These are phyloP conservation scores for Marchantia polymorpha DNA, from an alignment of 225 moss, liverwort and hornwort genomes.

Conservation along the genomic window DNA sequence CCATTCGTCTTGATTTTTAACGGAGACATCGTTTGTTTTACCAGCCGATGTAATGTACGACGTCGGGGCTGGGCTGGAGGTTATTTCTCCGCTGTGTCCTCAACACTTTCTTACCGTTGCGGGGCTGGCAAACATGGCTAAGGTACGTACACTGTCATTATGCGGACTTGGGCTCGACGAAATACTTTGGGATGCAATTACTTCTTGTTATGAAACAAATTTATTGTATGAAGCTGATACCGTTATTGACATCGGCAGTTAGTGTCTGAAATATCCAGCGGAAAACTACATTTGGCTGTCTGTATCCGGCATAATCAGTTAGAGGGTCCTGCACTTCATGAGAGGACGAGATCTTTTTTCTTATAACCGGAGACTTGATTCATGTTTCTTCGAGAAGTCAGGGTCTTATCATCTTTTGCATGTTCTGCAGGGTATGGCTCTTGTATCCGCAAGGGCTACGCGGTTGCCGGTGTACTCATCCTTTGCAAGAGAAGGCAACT, in stretches of 20 bases:
- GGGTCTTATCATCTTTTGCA: not conserved
- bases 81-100: conserved; percentile 84
- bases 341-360: too few species aligned
- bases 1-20: not conserved
- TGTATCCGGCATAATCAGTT: too few species aligned
- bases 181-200: too few species aligned
- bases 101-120: conserved; percentile 91
- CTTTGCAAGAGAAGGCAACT: conserved; percentile 88
- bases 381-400: not conserved
- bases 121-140: conserved; percentile 94
- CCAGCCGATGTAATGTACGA: conserved; percentile 91
- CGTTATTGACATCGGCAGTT: too few species aligned
- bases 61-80: conserved; percentile 89
- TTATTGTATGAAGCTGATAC: too few species aligned
- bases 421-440: conserved; percentile 74
- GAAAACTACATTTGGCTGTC: too few species aligned
- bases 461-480: conserved; percentile 89
- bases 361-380: too few species aligned
- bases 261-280: too few species aligned
- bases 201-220: too few species aligned
- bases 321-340: too few species aligned
- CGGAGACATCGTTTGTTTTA: not conserved
- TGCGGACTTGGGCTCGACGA: too few species aligned
- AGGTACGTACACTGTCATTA: conserved; percentile 42
- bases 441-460: conserved; percentile 95